phyloP scores from a whole-genome alignment of 2,329 filamentous ascomycete species.

The Monilinia polystroma region DNA sequence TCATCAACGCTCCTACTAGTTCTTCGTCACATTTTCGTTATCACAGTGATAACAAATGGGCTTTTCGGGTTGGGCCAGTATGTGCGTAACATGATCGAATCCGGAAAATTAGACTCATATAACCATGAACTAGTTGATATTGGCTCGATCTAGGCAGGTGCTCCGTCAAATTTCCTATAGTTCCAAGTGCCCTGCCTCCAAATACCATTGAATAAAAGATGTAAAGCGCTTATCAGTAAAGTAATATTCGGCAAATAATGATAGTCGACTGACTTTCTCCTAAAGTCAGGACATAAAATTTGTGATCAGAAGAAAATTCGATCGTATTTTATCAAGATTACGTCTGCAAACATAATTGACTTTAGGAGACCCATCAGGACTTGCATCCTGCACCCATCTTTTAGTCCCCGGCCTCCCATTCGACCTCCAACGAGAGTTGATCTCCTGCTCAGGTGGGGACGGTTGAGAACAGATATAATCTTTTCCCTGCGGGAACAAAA shows the following conservation, averaged over 20 bases:
- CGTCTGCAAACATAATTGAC: not conserved
- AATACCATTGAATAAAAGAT: not conserved
- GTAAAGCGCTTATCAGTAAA: constrained; percentile 1
- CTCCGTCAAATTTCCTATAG: not conserved
- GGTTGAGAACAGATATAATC: constrained; percentile 10
- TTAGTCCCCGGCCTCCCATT: constrained; percentile 1
- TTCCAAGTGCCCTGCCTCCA: not conserved
- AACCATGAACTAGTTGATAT: not conserved
- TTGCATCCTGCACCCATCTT: not conserved
- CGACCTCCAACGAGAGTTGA: not conserved
- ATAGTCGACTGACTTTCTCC: not conserved
- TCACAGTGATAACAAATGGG: constrained; percentile 1
- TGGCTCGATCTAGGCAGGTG: not conserved
- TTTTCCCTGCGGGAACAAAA: constrained; percentile 13
- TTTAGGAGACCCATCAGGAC: not conserved
- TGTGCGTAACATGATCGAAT: not conserved
- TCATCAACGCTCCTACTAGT: not conserved
- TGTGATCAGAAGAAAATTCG: not conserved
- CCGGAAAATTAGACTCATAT: not conserved
- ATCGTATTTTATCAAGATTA: not conserved
- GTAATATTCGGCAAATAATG: not conserved
- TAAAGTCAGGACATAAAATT: not conserved
- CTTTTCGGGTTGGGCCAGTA: not conserved
- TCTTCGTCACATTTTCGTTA: constrained; percentile 2
- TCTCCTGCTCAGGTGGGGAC: constrained; percentile 9